Percentiles rank a stretch among this genome's conserved stretches.
Conservation (phyloP, 73 alveolate genomes). For the Paramecium caudatum region DNA sequence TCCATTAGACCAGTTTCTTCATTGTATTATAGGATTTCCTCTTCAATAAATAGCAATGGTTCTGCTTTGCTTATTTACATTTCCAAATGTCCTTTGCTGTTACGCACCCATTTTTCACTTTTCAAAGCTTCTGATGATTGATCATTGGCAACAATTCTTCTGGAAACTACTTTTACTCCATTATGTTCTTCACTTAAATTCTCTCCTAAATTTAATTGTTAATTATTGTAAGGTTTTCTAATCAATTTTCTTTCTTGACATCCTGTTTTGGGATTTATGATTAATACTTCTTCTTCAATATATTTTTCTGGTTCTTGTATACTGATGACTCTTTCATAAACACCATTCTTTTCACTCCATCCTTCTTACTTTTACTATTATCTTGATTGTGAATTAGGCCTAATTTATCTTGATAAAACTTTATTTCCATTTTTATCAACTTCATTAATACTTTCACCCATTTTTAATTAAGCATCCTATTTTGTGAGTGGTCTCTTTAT, state of each 20-base stretch:
- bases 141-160: constrained; percentile 9
- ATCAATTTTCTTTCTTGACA: constrained; percentile 2
- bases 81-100: constrained; percentile 16
- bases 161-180: neutral
- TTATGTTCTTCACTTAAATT: constrained; percentile 31
- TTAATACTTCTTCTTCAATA: constrained; percentile 9
- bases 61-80: neutral
- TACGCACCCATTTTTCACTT: constrained; percentile 8
- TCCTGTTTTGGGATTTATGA: neutral
- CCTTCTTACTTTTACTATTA: constrained; percentile 16
- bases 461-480: constrained; percentile 14
- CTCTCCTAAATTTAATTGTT: neutral
- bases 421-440: constrained; percentile 16
- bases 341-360: constrained; percentile 5
- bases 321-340: neutral
- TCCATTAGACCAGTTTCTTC: neutral
- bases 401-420: constrained; percentile 7
- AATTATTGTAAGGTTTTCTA: constrained; percentile 12
- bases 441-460: neutral
- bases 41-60: constrained; percentile 7
- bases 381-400: neutral
- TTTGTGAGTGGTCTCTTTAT: neutral
- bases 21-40: neutral
- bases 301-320: constrained; percentile 41
- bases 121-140: neutral